Base-by-base conservation (phyloP, 2,329 filamentous ascomycete species). In the Septoria linicola region DNA sequence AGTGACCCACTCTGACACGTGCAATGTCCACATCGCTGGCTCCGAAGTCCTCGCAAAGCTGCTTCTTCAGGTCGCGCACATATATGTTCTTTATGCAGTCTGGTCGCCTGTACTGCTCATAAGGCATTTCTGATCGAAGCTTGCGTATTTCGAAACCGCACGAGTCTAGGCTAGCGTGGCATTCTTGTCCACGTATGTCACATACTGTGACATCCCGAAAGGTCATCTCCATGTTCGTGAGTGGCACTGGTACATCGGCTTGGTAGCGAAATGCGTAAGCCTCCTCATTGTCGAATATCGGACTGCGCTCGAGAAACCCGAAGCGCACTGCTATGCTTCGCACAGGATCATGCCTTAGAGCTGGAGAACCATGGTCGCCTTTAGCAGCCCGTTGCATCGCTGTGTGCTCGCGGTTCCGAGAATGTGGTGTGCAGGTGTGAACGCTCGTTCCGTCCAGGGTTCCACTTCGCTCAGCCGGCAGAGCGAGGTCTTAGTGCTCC, bases 161-260 rank as follows among this genome's bases (percentile, higher is more conserved):
- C 2, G 30, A 39, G 1, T 44, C 31, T 19, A 51, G 31, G 27
- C 8, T 20, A 1, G 21, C 17, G 8, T 13, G 5, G 20, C 43
- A 8, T 30, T 44, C 48, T 39, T 51, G 48, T 8, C 48, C 40
- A 7, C 48, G 48, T n/a, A 51, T 6, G 21, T 51, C 48, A 10
- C 40, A 20, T n/a, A 51, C 13, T 5, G 7, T 11, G 8, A 51
- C 32, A 2, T 20, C 5, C 3, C 8, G n/a, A 8, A 31, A 19
- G n/a, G 43, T 40, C 3, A 14, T 39, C 19, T 37, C 34, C 40
- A 51, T 51, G 21, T 51, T 51, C 2, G 48, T 51, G 19, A 39
- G 21, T 16, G 31, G 19, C 17, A 16, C 14, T 2, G 21, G 40
- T 10, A 14, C 34, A n/a, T 51, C 40, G 4, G 41, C 48, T 21